Evolutionary conservation across 2,329 filamentous ascomycete species (phyloP).

Genomic region (Aspergillus awamori): DNA sequence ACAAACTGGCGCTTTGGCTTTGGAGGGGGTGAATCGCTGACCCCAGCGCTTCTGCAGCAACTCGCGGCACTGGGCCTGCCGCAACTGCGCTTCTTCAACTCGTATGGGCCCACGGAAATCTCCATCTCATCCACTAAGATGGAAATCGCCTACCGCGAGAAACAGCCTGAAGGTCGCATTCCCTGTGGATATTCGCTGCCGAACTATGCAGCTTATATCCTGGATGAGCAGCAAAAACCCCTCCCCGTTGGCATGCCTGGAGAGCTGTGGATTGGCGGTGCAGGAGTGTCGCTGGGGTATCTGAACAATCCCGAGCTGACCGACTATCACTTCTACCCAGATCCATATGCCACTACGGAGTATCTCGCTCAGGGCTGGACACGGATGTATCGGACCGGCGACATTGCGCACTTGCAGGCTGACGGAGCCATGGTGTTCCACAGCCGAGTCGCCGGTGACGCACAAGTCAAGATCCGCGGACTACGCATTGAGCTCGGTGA

Average conservation of each 20-base stretch:
- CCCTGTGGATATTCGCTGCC: constrained; percentile 32
- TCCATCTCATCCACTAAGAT: constrained; percentile 25
- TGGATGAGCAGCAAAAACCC: constrained; percentile 43
- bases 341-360: constrained; percentile 10
- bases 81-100: constrained; percentile 15
- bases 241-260: constrained; percentile 47
- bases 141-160: constrained; percentile 14
- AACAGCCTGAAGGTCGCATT: constrained; percentile 2
- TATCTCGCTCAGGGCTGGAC: constrained; percentile 13
- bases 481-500: constrained; percentile 50
- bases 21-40: constrained; percentile 24
- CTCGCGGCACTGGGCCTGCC: constrained; percentile 18
- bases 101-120: constrained; percentile 28
- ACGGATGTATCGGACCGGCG: constrained; percentile 28
- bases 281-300: constrained; percentile 28
- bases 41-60: constrained; percentile 8
- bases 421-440: constrained; percentile 28
- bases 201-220: constrained; percentile 39
- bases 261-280: constrained; percentile 47
- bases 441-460: constrained; percentile 22
- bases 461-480: constrained; percentile 27
- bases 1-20: constrained; percentile 24
- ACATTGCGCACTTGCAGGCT: constrained; percentile 20
- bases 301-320: constrained; percentile 17
- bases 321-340: constrained; percentile 6